Percentiles rank a stretch among this genome's conserved stretches.
Conservation (phyloP, 805 yeast species). For the Starmerella roubikii region DNA sequence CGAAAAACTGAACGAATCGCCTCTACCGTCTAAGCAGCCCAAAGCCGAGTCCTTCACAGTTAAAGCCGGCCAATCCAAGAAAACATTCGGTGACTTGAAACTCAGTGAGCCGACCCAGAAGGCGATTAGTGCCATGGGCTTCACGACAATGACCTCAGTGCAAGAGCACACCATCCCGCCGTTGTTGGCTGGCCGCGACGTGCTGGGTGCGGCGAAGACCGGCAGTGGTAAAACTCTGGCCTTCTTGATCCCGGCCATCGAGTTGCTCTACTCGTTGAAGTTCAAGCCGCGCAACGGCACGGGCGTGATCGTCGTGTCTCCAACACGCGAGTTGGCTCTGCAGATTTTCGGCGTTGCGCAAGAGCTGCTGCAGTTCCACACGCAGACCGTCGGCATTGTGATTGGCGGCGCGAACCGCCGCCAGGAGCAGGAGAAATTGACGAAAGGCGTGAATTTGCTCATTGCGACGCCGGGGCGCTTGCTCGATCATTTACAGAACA, state of each 20-base stretch:
- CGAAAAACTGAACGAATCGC: background rate
- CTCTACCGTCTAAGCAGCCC: slow-evolving; percentile 1
- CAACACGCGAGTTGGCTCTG: slow-evolving; percentile 93
- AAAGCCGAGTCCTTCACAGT: slow-evolving; percentile 20
- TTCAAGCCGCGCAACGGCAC: slow-evolving; percentile 98
- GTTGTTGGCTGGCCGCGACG: slow-evolving; percentile 89
- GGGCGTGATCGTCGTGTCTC: slow-evolving; percentile 89
- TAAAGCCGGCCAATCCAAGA: slow-evolving; percentile 14
- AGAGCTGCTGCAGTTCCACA: slow-evolving; percentile 77
- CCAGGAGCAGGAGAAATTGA: slow-evolving; percentile 89
- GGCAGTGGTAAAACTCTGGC: slow-evolving; percentile 98
- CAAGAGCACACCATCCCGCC: slow-evolving; percentile 97
- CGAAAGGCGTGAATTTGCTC: slow-evolving; percentile 83
- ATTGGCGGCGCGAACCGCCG: slow-evolving; percentile 98
- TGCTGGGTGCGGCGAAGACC: slow-evolving; percentile 98
- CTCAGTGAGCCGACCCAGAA: slow-evolving; percentile 71
- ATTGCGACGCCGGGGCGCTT: slow-evolving; percentile 97
- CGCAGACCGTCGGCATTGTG: slow-evolving; percentile 91
- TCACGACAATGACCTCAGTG: slow-evolving; percentile 80
- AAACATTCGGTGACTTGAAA: slow-evolving; percentile 38
- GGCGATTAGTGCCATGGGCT: slow-evolving; percentile 81
- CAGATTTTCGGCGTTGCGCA: slow-evolving; percentile 97
- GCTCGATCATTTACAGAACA: slow-evolving; percentile 91
- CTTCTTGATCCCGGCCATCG: slow-evolving; percentile 89
- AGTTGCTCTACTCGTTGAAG: slow-evolving; percentile 72